Evolutionary conservation across 2,329 filamentous ascomycete genomes (phyloP), one percentile per base, ranked within the genome.

Genomic region (Zymoseptoria passerinii): DNA sequence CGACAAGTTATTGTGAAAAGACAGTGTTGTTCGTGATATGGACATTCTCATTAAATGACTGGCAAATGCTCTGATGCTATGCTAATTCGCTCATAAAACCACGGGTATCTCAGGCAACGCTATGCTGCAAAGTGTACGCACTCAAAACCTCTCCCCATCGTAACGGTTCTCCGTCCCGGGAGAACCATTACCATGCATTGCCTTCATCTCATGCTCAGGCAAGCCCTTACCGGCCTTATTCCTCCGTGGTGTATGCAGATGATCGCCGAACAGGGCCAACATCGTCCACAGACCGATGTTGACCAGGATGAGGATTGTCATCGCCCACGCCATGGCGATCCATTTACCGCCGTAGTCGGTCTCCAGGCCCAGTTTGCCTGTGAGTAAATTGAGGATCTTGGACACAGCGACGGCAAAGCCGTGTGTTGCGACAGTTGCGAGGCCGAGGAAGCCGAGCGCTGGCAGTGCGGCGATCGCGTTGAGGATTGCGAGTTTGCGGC

Each of bases 371-470:
- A 82, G 74, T 1, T 73, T 70, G 9, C 76, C 70, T 3, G 80
- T 81, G 52, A 82, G 74, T 44, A 79, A 71, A 61, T 83, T 84
- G 62, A 86, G 76, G 0, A 80, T 67, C 18, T 78, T 67, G 0
- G 76, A 71, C 2, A 78, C 81, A 67, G 83, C 82, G 55, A 79
- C 75, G 3, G 79, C 77, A 7, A 85, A 72, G 16, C 87, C 86
- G 0, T 82, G 87, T n/a, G 85, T 83, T 23, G 91, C 87, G 66
- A 89, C 89, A 16, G 88, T 91, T 53, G 87, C 85, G 55, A 86
- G 85, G 6, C 87, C 87, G 67, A 87, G 79, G 23, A 85, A 74
- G 5, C 82, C 53, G 59, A 84, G 81, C 0, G 79, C 78, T 9
- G 81, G 67, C 16, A 76, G 65, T 8, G 78, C 71, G 16, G 81